Conservation (phyloP, 495 filamentous ascomycete species). For the Bryoglossum gracile region DNA sequence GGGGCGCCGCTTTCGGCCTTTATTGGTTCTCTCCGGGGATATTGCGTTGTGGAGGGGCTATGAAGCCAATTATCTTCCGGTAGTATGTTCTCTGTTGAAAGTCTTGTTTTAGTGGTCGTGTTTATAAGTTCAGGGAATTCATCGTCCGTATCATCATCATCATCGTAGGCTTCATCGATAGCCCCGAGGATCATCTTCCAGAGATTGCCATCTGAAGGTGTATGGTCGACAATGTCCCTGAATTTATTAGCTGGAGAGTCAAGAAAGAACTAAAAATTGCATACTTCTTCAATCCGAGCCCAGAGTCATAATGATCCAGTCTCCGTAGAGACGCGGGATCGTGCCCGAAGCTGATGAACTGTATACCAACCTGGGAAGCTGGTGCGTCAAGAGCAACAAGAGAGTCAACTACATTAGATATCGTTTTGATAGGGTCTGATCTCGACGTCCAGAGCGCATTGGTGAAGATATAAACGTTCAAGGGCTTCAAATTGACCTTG, state of each 20-base stretch:
- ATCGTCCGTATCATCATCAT: neutral
- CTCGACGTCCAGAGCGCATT: conserved; percentile 32
- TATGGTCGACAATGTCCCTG: conserved; percentile 34
- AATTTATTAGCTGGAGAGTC: neutral
- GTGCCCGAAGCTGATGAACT: conserved; percentile 38
- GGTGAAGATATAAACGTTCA: conserved; percentile 36
- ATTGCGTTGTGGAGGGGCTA: too few relatives aligned
- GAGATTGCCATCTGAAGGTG: conserved; percentile 26
- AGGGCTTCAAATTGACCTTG: too few relatives aligned
- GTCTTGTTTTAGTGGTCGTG: too few relatives aligned
- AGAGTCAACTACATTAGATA: conserved; percentile 24
- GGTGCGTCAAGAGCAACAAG: conserved; percentile 16
- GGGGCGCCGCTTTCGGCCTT: too few relatives aligned
- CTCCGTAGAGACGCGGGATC: conserved; percentile 22
- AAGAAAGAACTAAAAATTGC: neutral
- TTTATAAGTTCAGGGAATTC: too few relatives aligned
- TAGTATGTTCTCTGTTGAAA: too few relatives aligned
- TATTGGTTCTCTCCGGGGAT: too few relatives aligned
- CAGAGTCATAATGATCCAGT: conserved; percentile 29
- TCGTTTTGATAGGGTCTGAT: conserved; percentile 18
- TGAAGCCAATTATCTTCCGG: too few relatives aligned
- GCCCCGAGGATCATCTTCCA: conserved; percentile 32
- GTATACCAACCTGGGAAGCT: conserved; percentile 28
- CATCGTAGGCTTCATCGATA: conserved; percentile 11
- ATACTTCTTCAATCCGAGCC: conserved; percentile 6